Evolutionary conservation across 805 yeast species (phyloP).

Genomic region (Candida chauliodis): DNA sequence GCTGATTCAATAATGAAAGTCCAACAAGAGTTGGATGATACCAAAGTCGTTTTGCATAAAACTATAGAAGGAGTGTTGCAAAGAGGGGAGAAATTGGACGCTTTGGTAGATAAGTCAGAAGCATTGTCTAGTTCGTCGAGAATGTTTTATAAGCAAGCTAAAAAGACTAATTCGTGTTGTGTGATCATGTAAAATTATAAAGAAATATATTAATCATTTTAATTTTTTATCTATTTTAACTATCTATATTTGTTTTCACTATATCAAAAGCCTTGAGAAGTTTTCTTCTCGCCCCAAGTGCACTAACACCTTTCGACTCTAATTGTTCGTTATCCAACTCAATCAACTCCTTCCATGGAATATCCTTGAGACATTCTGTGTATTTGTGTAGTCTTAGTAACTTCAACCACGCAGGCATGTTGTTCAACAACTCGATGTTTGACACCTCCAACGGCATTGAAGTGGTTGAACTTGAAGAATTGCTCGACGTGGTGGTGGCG

Average conservation of each 20-base stretch:
- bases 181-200: slow-evolving; percentile 49
- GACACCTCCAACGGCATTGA: slow-evolving; percentile 43
- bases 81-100: slow-evolving; percentile 94
- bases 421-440: slow-evolving; percentile 51
- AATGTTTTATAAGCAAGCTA: slow-evolving; percentile 96
- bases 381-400: slow-evolving; percentile 88
- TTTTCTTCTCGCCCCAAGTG: slow-evolving; percentile 94
- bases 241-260: slow-evolving; percentile 41
- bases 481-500: slow-evolving; percentile 8
- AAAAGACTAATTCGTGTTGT: slow-evolving; percentile 87
- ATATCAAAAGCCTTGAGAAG: slow-evolving; percentile 86
- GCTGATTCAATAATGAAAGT: slow-evolving; percentile 97
- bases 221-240: not conserved
- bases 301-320: slow-evolving; percentile 79
- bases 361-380: slow-evolving; percentile 73
- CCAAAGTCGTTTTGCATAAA: slow-evolving; percentile 92
- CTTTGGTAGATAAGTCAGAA: slow-evolving; percentile 92
- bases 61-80: slow-evolving; percentile 91
- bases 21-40: slow-evolving; percentile 96
- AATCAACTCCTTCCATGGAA: slow-evolving; percentile 77
- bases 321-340: slow-evolving; percentile 65
- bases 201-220: not conserved
- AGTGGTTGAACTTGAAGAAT: slow-evolving; percentile 14
- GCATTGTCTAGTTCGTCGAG: slow-evolving; percentile 84
- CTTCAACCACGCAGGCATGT: slow-evolving; percentile 91